Percentiles rank a stretch among this genome's conserved stretches.
These are phyloP conservation scores for Voacanga thouarsii DNA, from an alignment of 257 asterid species.

Conservation along the genomic window DNA sequence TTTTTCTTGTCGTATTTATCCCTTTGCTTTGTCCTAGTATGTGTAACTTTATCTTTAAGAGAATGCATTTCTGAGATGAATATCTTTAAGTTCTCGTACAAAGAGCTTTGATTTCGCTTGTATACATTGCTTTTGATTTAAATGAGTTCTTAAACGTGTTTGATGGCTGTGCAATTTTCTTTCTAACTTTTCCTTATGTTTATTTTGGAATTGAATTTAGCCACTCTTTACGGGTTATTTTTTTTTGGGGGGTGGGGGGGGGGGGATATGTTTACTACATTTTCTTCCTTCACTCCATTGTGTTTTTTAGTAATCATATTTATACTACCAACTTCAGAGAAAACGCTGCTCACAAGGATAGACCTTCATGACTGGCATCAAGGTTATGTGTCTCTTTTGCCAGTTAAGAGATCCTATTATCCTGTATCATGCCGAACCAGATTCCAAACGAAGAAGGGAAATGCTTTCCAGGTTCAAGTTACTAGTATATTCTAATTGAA, in stretches of 20 bases:
- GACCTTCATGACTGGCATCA: constrained; percentile 29
- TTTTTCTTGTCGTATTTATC: background rate
- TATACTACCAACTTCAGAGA: constrained; percentile 30
- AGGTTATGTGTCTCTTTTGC: constrained; percentile 27
- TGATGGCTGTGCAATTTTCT: background rate
- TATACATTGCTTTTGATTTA: background rate
- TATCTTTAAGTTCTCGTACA: background rate
- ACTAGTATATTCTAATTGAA: constrained; percentile 11
- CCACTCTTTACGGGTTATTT: too few relatives aligned
- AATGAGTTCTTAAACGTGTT: background rate
- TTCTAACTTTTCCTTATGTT: background rate
- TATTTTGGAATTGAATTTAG: background rate
- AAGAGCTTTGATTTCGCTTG: background rate
- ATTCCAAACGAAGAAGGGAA: constrained; percentile 26
- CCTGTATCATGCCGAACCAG: constrained; percentile 31
- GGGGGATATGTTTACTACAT: background rate
- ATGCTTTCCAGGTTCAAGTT: constrained; percentile 47
- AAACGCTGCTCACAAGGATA: constrained; percentile 31
- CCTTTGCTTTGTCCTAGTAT: background rate
- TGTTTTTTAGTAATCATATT: background rate
- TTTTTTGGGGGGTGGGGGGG: too few relatives aligned
- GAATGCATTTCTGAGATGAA: background rate
- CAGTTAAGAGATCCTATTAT: constrained; percentile 28
- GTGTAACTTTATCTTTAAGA: background rate
- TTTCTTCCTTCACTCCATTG: background rate